Percentiles rank a stretch among this genome's conserved stretches.
phyloP scores from a whole-genome alignment of 768 basidiomycete genomes.

The Suillus paluster region DNA sequence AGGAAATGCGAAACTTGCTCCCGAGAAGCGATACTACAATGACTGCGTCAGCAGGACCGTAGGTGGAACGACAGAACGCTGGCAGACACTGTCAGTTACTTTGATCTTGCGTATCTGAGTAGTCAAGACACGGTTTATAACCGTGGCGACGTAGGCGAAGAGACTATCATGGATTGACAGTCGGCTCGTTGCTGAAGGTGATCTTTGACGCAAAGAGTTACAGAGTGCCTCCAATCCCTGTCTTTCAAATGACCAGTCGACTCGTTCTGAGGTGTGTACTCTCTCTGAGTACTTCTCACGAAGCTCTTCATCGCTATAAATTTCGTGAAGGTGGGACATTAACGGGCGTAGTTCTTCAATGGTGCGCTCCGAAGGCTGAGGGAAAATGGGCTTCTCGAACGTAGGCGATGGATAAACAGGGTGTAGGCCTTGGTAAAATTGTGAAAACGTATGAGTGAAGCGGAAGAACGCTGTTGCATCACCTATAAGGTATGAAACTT shows the following conservation, averaged over 20 bases:
- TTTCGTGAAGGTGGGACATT: constrained; percentile 30
- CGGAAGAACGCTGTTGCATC: constrained; percentile 30
- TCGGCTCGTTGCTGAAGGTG: background rate
- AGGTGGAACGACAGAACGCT: background rate
- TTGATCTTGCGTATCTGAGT: constrained; percentile 23
- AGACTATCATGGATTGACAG: constrained; percentile 36
- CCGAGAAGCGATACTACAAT: constrained; percentile 22
- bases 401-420: constrained; percentile 19
- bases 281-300: constrained; percentile 16
- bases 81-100: constrained; percentile 31
- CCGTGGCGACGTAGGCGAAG: constrained; percentile 28
- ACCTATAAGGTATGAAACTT: constrained; percentile 19
- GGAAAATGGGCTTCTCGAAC: constrained; percentile 29
- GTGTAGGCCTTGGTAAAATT: constrained; percentile 29
- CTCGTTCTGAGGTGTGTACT: constrained; percentile 13
- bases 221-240: constrained; percentile 20
- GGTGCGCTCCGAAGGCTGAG: constrained; percentile 17
- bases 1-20: constrained; percentile 21
- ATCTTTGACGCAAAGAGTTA: constrained; percentile 10
- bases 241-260: constrained; percentile 20
- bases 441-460: constrained; percentile 34
- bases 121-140: constrained; percentile 22
- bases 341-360: constrained; percentile 18
- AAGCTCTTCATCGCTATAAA: constrained; percentile 23
- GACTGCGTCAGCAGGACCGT: background rate